phyloP scores from a whole-genome alignment of 2,329 filamentous ascomycete genomes.

The Atkinsonella texensis region DNA sequence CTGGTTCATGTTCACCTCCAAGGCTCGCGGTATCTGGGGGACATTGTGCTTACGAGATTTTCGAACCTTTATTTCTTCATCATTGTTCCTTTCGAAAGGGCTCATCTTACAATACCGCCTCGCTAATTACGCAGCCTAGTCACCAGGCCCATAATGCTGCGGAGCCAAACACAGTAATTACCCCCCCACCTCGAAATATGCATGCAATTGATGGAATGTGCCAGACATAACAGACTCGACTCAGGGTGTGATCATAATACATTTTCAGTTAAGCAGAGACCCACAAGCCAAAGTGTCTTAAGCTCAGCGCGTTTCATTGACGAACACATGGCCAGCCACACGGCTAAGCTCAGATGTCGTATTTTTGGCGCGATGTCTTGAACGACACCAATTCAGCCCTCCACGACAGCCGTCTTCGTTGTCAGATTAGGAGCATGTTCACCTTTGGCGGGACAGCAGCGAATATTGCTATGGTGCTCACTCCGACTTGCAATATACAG shows the following conservation, averaged over 20 bases:
- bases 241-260: neutral
- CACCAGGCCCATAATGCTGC: too few species aligned
- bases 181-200: neutral
- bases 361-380: slow-evolving; percentile 12
- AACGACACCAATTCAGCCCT: neutral
- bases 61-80: neutral
- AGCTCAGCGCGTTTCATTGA: slow-evolving; percentile 23
- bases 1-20: too few species aligned
- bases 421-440: too few species aligned
- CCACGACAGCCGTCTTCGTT: too few species aligned
- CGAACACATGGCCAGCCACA: slow-evolving; percentile 25
- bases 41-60: neutral
- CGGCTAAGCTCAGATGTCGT: slow-evolving; percentile 7
- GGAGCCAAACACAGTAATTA: too few species aligned
- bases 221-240: neutral
- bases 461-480: too few species aligned
- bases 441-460: too few species aligned
- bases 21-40: too few species aligned
- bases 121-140: too few species aligned
- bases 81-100: neutral
- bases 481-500: too few species aligned
- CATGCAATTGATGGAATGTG: neutral
- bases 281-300: slow-evolving; percentile 18
- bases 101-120: too few species aligned
- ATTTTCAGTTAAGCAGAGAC: neutral